These are phyloP conservation scores for Fusarium compactum DNA, from an alignment of 2,329 filamentous ascomycete species.

Conservation along the genomic window DNA sequence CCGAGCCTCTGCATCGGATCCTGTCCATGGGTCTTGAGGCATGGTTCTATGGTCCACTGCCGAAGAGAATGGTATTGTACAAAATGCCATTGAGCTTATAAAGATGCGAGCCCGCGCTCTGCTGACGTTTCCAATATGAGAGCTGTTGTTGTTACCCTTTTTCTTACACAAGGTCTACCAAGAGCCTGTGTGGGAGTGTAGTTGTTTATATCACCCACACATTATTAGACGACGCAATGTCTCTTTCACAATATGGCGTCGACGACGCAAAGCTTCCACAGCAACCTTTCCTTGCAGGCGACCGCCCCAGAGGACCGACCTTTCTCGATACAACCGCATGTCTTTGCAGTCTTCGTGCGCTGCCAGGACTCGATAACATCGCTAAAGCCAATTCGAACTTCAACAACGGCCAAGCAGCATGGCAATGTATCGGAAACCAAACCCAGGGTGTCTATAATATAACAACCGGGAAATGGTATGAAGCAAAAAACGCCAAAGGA, in stretches of 20 bases:
- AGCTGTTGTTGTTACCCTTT: background rate
- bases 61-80: background rate
- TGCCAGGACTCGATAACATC: constrained; percentile 26
- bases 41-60: background rate
- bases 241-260: constrained; percentile 29
- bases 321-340: constrained; percentile 58
- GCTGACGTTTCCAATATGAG: background rate
- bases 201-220: background rate
- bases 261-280: constrained; percentile 49
- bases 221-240: constrained; percentile 29
- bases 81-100: constrained; percentile 15
- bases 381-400: constrained; percentile 15
- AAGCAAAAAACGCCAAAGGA: constrained; percentile 46
- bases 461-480: constrained; percentile 59
- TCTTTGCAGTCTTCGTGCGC: constrained; percentile 52
- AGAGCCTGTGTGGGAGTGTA: background rate
- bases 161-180: background rate
- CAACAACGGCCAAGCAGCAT: constrained; percentile 44
- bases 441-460: constrained; percentile 54
- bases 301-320: constrained; percentile 48
- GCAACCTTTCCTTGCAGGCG: constrained; percentile 55
- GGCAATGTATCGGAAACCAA: constrained; percentile 61
- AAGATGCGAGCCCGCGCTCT: constrained; percentile 12
- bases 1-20: constrained; percentile 10
- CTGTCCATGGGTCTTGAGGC: background rate